phyloP scores from a whole-genome alignment of 257 asterid genomes.

The Verbascum thapsus region DNA sequence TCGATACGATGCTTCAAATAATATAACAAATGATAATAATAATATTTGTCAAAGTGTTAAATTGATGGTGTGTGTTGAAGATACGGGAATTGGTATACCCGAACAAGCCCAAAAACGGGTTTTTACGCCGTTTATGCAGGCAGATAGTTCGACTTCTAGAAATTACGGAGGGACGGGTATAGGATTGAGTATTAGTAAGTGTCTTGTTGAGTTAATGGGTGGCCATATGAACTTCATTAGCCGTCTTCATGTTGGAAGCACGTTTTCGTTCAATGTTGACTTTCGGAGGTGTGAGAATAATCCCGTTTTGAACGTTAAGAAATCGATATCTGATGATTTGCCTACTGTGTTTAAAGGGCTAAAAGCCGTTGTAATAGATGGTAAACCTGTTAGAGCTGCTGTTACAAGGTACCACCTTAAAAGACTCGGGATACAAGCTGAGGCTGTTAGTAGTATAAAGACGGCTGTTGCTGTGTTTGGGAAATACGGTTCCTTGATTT shows the following conservation, averaged over 20 bases:
- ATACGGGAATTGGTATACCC: slow-evolving; percentile 89
- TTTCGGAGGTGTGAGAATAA: slow-evolving; percentile 51
- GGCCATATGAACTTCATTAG: slow-evolving; percentile 82
- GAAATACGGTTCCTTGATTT: slow-evolving; percentile 42
- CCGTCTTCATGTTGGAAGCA: slow-evolving; percentile 82
- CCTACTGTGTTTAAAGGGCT: slow-evolving; percentile 64
- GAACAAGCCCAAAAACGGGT: slow-evolving; percentile 70
- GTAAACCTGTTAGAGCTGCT: slow-evolving; percentile 78
- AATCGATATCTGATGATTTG: slow-evolving; percentile 52
- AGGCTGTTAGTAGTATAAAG: slow-evolving; percentile 52
- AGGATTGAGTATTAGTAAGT: slow-evolving; percentile 89
- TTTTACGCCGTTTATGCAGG: slow-evolving; percentile 96
- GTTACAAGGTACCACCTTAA: slow-evolving; percentile 79
- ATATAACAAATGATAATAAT: slow-evolving; percentile 30
- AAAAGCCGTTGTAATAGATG: slow-evolving; percentile 68
- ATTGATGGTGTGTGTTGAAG: slow-evolving; percentile 79
- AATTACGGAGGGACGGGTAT: slow-evolving; percentile 94
- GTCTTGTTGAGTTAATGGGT: slow-evolving; percentile 90
- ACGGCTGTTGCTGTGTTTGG: slow-evolving; percentile 44
- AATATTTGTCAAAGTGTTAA: slow-evolving; percentile 42
- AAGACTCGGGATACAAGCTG: slow-evolving; percentile 76
- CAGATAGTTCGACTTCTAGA: slow-evolving; percentile 94
- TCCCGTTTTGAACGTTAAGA: slow-evolving; percentile 41
- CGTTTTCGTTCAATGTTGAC: slow-evolving; percentile 72
- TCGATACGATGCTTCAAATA: slow-evolving; percentile 34